A percentile compares a stretch with the other conserved stretches of the same genome.
Conservation (phyloP, 208 protist species). For the Phytomonas sp. region DNA sequence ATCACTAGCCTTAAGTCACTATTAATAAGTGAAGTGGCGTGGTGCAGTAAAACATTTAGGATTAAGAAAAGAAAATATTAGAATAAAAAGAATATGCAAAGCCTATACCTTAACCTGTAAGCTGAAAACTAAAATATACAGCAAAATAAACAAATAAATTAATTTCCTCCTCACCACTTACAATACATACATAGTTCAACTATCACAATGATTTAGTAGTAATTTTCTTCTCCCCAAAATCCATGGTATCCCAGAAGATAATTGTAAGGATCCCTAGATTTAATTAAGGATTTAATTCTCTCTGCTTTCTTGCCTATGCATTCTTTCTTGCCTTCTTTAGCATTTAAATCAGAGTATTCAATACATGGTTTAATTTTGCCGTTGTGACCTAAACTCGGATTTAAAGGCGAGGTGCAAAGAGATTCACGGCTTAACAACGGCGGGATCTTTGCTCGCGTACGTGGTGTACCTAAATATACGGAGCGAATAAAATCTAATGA, state of each 20-base stretch:
- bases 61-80: not conserved
- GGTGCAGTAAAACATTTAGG: not conserved
- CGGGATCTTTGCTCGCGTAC: not conserved
- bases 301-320: not conserved
- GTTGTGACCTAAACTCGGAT: not conserved
- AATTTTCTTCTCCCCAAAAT: conserved; percentile 26
- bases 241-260: conserved; percentile 23
- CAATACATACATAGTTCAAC: not conserved
- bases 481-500: not conserved
- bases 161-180: not conserved
- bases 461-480: conserved; percentile 2
- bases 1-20: not conserved
- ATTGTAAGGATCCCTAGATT: conserved; percentile 13
- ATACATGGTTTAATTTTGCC: not conserved
- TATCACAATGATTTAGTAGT: not conserved
- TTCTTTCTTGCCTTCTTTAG: not conserved
- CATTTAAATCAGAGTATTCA: not conserved
- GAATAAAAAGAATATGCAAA: not conserved
- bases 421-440: not conserved
- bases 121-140: not conserved
- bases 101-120: not conserved
- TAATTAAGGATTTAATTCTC: conserved; percentile 3
- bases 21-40: not conserved
- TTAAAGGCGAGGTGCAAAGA: not conserved
- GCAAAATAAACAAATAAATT: not conserved